Percentiles rank a stretch among this genome's conserved stretches.
Evolutionary conservation across 2,329 filamentous ascomycete genomes (phyloP).

Genomic region (Colletotrichum sp.): DNA sequence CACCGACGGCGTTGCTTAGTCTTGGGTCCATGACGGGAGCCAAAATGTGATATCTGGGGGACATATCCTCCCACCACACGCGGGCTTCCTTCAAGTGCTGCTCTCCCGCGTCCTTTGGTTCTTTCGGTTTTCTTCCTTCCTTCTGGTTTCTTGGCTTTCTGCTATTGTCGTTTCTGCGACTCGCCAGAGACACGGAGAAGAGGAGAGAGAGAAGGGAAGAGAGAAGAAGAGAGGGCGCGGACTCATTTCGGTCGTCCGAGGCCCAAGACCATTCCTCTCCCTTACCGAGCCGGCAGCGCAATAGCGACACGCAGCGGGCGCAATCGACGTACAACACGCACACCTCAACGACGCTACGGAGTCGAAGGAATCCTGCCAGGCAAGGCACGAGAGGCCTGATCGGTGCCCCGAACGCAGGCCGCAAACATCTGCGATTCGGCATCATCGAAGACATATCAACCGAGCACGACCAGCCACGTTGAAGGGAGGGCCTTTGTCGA

Average conservation of each 20-base stretch:
- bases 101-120: neutral
- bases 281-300: neutral
- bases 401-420: neutral
- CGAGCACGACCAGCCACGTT: neutral
- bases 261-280: neutral
- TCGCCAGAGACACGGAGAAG: neutral
- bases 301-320: neutral
- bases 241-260: neutral
- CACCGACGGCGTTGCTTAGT: neutral
- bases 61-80: neutral
- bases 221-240: neutral
- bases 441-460: neutral
- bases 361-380: neutral
- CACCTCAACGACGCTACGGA: neutral
- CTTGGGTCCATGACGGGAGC: neutral
- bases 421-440: neutral
- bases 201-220: neutral
- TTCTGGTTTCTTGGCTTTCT: neutral
- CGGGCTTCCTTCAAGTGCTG: neutral
- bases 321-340: neutral
- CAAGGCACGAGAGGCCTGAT: neutral
- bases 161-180: neutral
- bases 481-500: neutral
- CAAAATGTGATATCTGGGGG: slow-evolving; percentile 2
- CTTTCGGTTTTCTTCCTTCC: neutral